phyloP scores from a whole-genome alignment of 768 basidiomycete genomes.

The Boletus fagicola region DNA sequence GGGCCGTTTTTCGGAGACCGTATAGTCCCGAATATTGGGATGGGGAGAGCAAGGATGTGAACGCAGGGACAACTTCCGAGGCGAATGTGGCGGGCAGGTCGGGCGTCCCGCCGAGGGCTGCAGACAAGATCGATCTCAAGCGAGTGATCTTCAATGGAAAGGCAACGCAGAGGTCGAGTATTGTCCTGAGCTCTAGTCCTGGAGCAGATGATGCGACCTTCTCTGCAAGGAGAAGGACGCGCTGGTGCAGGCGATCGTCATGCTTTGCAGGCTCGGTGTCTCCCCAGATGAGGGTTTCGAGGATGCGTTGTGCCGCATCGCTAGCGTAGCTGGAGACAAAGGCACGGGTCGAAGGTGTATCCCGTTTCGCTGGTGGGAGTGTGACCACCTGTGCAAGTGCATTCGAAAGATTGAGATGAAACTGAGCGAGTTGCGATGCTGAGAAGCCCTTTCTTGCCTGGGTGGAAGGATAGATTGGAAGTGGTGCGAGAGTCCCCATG shows the following conservation, averaged over 20 bases:
- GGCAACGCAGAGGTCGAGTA: conserved; percentile 63
- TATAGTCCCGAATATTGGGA: conserved; percentile 53
- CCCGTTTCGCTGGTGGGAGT: conserved; percentile 49
- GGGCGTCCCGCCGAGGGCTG: conserved; percentile 37
- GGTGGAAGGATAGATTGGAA: conserved; percentile 57
- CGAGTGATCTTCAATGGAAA: conserved; percentile 48
- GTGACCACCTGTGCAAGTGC: conserved; percentile 48
- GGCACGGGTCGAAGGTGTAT: conserved; percentile 41
- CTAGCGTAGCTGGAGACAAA: conserved; percentile 60
- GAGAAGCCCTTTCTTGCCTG: conserved; percentile 48
- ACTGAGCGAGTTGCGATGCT: conserved; percentile 48
- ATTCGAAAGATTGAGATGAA: conserved; percentile 48
- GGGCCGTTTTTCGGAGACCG: conserved; percentile 59
- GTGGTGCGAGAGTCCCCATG: conserved; percentile 34
- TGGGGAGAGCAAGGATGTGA: conserved; percentile 48
- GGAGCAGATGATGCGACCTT: conserved; percentile 42
- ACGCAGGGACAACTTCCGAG: conserved; percentile 54
- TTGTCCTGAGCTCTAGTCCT: conserved; percentile 48
- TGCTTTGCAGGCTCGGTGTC: conserved; percentile 27
- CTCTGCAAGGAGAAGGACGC: conserved; percentile 56
- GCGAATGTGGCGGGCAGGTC: conserved; percentile 35
- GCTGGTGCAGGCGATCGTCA: conserved; percentile 47
- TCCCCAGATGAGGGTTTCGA: conserved; percentile 63
- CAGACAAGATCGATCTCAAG: conserved; percentile 43
- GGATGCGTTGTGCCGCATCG: conserved; percentile 50